Evolutionary conservation across 495 filamentous ascomycete genomes (phyloP).

Genomic region (Durotheca rogersii): DNA sequence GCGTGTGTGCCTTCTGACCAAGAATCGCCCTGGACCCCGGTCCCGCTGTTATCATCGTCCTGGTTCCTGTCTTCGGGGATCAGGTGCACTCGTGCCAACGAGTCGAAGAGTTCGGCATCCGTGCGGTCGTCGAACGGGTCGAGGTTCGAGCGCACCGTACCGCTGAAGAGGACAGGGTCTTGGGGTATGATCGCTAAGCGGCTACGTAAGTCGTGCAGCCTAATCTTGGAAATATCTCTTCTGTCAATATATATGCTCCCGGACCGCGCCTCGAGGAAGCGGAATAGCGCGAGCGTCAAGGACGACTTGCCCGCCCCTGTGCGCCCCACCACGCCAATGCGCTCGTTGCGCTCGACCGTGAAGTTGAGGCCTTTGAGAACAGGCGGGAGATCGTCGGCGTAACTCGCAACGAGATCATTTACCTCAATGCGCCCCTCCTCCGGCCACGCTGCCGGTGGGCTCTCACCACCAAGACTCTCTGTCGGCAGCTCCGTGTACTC

Average conservation of each 20-base stretch:
- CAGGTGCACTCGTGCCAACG: slow-evolving; percentile 74
- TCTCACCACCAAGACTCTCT: slow-evolving; percentile 61
- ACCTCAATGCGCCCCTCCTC: slow-evolving; percentile 74
- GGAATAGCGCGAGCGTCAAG: slow-evolving; percentile 78
- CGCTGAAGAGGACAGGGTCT: slow-evolving; percentile 84
- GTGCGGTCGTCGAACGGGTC: slow-evolving; percentile 75
- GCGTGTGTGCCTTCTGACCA: slow-evolving; percentile 15
- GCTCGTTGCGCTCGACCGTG: slow-evolving; percentile 66
- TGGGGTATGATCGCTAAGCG: slow-evolving; percentile 83
- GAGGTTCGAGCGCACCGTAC: slow-evolving; percentile 78
- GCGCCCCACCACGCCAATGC: slow-evolving; percentile 80
- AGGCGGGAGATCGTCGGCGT: slow-evolving; percentile 73
- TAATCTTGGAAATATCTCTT: slow-evolving; percentile 72
- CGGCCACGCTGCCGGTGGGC: slow-evolving; percentile 77
- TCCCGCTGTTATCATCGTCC: slow-evolving; percentile 21
- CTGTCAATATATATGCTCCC: slow-evolving; percentile 76
- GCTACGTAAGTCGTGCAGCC: slow-evolving; percentile 69
- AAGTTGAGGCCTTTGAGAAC: slow-evolving; percentile 76
- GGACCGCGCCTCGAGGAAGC: slow-evolving; percentile 72
- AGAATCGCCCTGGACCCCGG: slow-evolving; percentile 19
- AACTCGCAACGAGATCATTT: slow-evolving; percentile 68
- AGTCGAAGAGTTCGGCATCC: slow-evolving; percentile 71
- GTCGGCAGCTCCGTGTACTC: slow-evolving; percentile 75
- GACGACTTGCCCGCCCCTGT: slow-evolving; percentile 89
- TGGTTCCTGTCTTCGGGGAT: slow-evolving; percentile 44